Conservation (phyloP, 345 rosid genomes). For the Eucalyptus pauciflora region DNA sequence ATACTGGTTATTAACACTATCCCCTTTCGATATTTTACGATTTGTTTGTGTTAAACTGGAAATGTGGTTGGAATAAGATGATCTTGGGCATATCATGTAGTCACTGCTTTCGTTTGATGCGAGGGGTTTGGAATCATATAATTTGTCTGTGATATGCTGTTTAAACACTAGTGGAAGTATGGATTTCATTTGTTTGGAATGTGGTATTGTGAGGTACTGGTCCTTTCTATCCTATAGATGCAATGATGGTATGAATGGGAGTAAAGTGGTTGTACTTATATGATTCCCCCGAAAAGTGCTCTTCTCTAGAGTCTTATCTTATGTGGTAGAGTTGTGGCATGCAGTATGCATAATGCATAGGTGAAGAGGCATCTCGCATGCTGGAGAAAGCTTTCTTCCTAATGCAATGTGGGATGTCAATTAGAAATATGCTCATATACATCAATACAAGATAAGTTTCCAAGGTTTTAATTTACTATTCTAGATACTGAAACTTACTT, state of each 20-base stretch:
- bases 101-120: background rate
- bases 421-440: background rate
- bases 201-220: background rate
- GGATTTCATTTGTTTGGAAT: background rate
- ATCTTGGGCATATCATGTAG: background rate
- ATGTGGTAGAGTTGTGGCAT: background rate
- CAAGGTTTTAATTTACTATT: background rate
- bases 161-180: background rate
- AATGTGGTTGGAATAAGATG: background rate
- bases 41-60: background rate
- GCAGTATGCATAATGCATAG: background rate
- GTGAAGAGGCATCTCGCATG: background rate
- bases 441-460: background rate
- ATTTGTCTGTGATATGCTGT: background rate
- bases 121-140: background rate
- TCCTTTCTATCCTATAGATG: background rate
- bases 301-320: background rate
- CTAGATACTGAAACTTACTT: background rate
- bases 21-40: background rate
- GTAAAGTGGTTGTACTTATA: background rate
- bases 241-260: background rate
- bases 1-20: fast-evolving
- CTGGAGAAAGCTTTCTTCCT: background rate
- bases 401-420: background rate
- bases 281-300: background rate